Evolutionary conservation across 73 alveolate species (phyloP), one percentile per base, ranked within the genome.

Genomic region (Paramecium tetraurelia): DNA sequence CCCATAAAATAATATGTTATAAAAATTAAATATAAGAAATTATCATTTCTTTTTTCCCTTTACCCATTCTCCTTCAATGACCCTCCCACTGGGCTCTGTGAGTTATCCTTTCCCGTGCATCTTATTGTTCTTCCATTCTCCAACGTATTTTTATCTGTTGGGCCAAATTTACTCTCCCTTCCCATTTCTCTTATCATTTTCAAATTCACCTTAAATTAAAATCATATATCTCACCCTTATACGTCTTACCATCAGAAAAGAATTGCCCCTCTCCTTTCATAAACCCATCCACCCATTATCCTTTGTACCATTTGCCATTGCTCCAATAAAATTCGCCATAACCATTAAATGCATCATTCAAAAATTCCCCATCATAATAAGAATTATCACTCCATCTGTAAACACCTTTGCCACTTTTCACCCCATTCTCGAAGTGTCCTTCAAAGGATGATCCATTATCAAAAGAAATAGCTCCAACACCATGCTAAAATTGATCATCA

Each of bases 301-400:
- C 87, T 75, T 75, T 41, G 40, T 75, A 75, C 58, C 68, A 38
- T 41, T 75, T 41, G 16, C 87, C 87, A 75, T 36, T 38, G 40
- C 63, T 38, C 87, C 87, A 75, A 75, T 75, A 38, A 35, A 14
- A 75, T 59, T 75, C 59, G n/a, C 87, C 87, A 36, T 38, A 75
- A 24, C 87, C 87, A 35, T 75, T 41, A n/a, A 41, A 41, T 22
- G 58, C 59, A 33, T 75, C 59, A 38, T 75, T 35, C 38, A 5
- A 38, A 75, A 38, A 75, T 75, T 75, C 58, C 8, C 87, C 87
- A 75, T 75, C 87, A 38, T 75, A 75, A 75, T 80, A 80, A 14
- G 90, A 41, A 80, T 41, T 41, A 44, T 80, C 90, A 44, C 27
- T 43, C 90, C 90, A 80, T 80, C 75, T 80, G n/a, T 38, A 80